Conservation (phyloP, 1,284 basidiomycete species). For the Ustilago bromivora region DNA sequence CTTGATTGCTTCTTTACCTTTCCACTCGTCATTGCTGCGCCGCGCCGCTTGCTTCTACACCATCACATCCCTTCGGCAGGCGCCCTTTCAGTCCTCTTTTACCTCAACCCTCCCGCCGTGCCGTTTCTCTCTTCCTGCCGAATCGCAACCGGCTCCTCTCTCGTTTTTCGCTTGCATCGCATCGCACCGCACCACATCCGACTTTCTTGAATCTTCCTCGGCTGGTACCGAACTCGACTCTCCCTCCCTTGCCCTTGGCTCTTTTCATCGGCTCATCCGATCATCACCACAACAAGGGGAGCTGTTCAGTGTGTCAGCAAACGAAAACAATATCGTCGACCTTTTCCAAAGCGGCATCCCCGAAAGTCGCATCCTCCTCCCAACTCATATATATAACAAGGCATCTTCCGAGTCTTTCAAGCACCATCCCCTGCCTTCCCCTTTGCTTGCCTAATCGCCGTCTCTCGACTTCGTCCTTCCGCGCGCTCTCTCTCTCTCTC, state of each 20-base stretch:
- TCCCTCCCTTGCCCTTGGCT: not conserved
- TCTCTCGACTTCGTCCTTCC: not conserved
- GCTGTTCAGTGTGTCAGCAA: slow-evolving; percentile 9
- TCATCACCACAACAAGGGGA: not conserved
- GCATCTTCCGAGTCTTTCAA: not conserved
- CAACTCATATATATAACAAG: slow-evolving; percentile 8
- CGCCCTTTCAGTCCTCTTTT: not conserved
- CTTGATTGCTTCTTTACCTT: not conserved
- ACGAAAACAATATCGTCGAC: not conserved
- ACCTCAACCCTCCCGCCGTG: not conserved
- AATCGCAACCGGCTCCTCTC: not conserved
- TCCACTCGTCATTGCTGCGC: not conserved
- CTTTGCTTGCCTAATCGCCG: not conserved
- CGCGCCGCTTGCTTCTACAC: not conserved
- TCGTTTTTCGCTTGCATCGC: not conserved
- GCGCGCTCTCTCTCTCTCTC: not conserved
- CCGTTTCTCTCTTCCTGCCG: too few species aligned
- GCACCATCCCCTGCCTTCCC: not conserved
- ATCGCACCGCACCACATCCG: not conserved
- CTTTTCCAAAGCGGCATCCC: not conserved
- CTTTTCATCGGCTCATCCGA: slow-evolving; percentile 3
- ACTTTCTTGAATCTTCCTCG: not conserved
- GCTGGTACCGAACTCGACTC: not conserved
- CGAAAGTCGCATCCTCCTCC: not conserved
- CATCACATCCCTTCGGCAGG: not conserved